Evolutionary conservation across 192 early-diverging fungal species (phyloP), one percentile per base, ranked within the genome.

Genomic region (Entophlyctis luteolus): DNA sequence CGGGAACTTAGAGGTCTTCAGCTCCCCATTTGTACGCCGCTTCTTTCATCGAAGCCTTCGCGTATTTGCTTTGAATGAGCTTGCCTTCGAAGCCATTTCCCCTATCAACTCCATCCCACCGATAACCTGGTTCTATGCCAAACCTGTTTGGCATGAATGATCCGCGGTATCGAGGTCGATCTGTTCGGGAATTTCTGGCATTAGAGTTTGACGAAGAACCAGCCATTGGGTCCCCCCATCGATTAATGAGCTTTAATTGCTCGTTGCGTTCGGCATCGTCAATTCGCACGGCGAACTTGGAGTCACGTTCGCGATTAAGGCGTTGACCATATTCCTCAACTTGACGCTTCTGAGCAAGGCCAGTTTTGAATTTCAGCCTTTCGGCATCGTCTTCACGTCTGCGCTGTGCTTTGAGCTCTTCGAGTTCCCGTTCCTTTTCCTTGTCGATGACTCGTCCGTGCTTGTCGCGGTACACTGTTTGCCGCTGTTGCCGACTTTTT

Each of bases 41-140:
- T 32, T 71, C 35, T 25, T 53, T 49, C 23, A 56, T 32, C 2
- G 55, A 56, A 10, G 38, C 57, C 32, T 48, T 47, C 6, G 60
- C 46, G 39, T 83, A 69, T 45, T 62, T 46, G 16, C 34, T 49
- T 53, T 73, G 73, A 42, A 86, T 84, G 3, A 73, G 52, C 28
- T 83, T 75, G 2, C 57, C 59, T 70, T 90, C 89, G 62, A 87
- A 91, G 18, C 89, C 89, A 67, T 90, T 91, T 4, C 84, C 85
- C n/a, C 89, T 62, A 62, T 91, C 88, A 2, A 91, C 86, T 12
- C 89, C 89, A 65, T 91, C 89, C 89, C 89, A 91, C 27, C 88
- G 68, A 66, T 89, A 88, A 10, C 89, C 89, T 0, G 89, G 88
- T n/a, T 66, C 71, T 31, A 91, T 90, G 14, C 79, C 79, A 67